These are phyloP conservation scores for Camelina sativa DNA, from an alignment of 345 rosid genomes.

Conservation along the genomic window DNA sequence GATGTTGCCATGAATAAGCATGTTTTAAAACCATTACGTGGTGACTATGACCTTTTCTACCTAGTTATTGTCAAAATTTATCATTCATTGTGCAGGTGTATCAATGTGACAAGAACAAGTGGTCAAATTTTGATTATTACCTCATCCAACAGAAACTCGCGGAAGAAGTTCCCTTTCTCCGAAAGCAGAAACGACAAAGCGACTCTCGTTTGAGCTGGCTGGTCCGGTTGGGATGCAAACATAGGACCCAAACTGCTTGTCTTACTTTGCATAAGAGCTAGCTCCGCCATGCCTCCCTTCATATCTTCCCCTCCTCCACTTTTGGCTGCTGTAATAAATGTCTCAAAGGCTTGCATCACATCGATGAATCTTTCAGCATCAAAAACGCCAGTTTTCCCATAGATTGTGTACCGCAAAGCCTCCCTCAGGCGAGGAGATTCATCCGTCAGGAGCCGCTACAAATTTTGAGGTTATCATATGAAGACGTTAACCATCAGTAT, in stretches of 20 bases:
- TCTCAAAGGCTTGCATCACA: slow-evolving; percentile 98
- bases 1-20: slow-evolving; percentile 1
- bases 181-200: slow-evolving; percentile 88
- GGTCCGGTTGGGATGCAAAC: slow-evolving; percentile 54
- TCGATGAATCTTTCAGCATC: slow-evolving; percentile 98
- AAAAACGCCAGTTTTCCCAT: slow-evolving; percentile 90
- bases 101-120: not conserved
- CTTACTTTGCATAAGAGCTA: slow-evolving; percentile 67
- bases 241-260: slow-evolving; percentile 45
- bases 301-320: slow-evolving; percentile 94
- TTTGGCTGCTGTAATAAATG: slow-evolving; percentile 90
- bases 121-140: slow-evolving; percentile 47
- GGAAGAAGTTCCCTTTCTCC: slow-evolving; percentile 84
- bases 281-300: slow-evolving; percentile 93
- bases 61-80: not conserved
- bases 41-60: not conserved
- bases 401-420: slow-evolving; percentile 91
- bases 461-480: slow-evolving; percentile 17
- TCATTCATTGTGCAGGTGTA: not conserved
- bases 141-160: slow-evolving; percentile 97
- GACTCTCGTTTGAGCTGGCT: slow-evolving; percentile 84
- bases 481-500: slow-evolving; percentile 24
- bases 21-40: not conserved
- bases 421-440: slow-evolving; percentile 83
- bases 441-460: slow-evolving; percentile 88